Evolutionary conservation across 163 green algal species (phyloP).

Genomic region (Volvox carteri): DNA sequence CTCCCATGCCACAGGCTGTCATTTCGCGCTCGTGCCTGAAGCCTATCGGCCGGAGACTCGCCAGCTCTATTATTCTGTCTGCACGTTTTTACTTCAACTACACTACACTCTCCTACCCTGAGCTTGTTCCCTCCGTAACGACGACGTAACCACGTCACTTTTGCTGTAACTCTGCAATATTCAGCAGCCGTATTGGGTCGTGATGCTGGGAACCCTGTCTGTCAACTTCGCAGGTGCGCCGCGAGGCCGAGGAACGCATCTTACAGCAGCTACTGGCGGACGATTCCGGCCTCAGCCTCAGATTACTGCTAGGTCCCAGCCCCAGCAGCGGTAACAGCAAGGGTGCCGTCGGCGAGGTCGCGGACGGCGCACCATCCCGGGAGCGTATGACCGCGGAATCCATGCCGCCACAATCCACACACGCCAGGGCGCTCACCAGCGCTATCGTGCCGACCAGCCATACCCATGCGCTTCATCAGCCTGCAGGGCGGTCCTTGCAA

Average conservation of each 20-base stretch:
- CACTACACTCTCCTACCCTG: no score
- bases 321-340: slow-evolving; percentile 2
- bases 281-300: slow-evolving; percentile 11
- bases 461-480: background rate
- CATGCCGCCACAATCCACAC: background rate
- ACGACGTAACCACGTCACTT: no score
- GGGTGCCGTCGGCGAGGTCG: background rate
- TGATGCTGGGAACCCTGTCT: background rate
- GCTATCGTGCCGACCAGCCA: background rate
- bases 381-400: background rate
- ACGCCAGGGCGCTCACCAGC: no score
- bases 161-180: no score
- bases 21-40: no score
- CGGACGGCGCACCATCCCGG: background rate
- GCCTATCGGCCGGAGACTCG: no score
- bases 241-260: slow-evolving; percentile 47
- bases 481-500: background rate
- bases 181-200: no score
- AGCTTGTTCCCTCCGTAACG: no score
- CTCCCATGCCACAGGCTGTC: no score
- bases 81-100: no score
- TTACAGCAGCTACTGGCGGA: slow-evolving; percentile 46
- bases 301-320: slow-evolving; percentile 37
- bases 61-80: no score
- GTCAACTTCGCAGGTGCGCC: slow-evolving; percentile 31